These are phyloP conservation scores for Euphorbia lathyris DNA, from an alignment of 345 rosid species.

Conservation along the genomic window DNA sequence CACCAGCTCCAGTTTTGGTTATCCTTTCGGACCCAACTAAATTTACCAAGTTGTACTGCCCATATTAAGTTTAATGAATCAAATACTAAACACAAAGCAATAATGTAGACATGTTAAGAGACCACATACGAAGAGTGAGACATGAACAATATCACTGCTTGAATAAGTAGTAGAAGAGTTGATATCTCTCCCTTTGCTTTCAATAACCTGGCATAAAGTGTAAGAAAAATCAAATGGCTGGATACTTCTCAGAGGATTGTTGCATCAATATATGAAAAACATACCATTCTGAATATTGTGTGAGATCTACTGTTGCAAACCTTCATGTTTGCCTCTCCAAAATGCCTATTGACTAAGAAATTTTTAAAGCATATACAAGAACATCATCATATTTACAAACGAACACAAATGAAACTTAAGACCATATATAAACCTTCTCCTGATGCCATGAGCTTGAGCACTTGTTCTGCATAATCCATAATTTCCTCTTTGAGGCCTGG, in stretches of 20 bases:
- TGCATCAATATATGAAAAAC: background rate
- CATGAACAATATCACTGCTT: constrained; percentile 67
- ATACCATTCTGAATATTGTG: constrained; percentile 95
- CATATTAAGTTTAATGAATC: constrained; percentile 11
- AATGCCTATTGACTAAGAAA: constrained; percentile 73
- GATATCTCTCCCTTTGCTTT: constrained; percentile 67
- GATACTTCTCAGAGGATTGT: constrained; percentile 1
- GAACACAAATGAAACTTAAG: background rate
- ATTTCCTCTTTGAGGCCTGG: constrained; percentile 88
- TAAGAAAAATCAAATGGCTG: background rate
- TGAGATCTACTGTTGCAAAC: constrained; percentile 94
- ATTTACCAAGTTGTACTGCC: constrained; percentile 79
- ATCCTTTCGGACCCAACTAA: constrained; percentile 93
- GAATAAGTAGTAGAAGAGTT: constrained; percentile 31
- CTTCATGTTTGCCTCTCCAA: constrained; percentile 97
- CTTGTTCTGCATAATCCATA: constrained; percentile 77
- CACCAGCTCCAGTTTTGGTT: constrained; percentile 93
- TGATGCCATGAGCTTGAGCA: constrained; percentile 66
- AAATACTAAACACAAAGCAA: background rate
- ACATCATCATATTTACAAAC: background rate
- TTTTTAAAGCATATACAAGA: constrained; percentile 4
- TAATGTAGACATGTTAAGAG: background rate
- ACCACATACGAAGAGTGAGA: constrained; percentile 74
- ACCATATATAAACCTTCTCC: constrained; percentile 70
- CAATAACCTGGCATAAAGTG: constrained; percentile 58